phyloP scores from a whole-genome alignment of 2,329 filamentous ascomycete genomes.

The Colletotrichum endophyticum region DNA sequence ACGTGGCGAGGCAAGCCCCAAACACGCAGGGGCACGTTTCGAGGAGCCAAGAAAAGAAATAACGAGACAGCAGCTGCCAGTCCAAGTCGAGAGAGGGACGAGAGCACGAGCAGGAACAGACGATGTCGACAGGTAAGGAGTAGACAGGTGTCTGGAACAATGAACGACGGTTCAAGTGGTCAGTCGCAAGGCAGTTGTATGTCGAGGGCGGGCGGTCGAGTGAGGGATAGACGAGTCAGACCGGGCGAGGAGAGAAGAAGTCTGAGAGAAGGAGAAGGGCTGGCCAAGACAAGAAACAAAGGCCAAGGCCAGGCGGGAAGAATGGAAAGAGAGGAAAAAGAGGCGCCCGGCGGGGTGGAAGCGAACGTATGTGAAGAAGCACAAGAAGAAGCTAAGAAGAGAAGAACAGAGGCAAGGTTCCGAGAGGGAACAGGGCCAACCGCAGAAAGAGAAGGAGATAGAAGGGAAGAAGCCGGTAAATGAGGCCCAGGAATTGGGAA shows the following conservation, averaged over 20 bases:
- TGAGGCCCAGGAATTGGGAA: background rate
- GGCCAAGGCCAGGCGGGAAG: background rate
- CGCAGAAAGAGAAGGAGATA: background rate
- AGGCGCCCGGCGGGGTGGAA: background rate
- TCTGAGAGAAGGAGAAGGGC: background rate
- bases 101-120: background rate
- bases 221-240: background rate
- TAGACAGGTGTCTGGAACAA: background rate
- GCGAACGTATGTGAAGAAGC: background rate
- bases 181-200: background rate
- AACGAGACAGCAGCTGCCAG: background rate
- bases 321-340: background rate
- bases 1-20: background rate
- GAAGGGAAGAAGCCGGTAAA: slow-evolving; percentile 8
- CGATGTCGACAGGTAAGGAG: background rate
- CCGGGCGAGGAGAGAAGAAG: background rate
- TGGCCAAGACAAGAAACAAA: background rate
- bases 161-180: background rate
- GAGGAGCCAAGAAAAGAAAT: background rate
- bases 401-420: background rate
- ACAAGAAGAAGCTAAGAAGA: background rate
- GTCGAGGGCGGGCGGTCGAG: background rate
- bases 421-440: background rate
- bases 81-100: background rate
- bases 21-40: background rate